Conservation (phyloP, 331 rosid genomes). For the Stylosanthes scabra region DNA sequence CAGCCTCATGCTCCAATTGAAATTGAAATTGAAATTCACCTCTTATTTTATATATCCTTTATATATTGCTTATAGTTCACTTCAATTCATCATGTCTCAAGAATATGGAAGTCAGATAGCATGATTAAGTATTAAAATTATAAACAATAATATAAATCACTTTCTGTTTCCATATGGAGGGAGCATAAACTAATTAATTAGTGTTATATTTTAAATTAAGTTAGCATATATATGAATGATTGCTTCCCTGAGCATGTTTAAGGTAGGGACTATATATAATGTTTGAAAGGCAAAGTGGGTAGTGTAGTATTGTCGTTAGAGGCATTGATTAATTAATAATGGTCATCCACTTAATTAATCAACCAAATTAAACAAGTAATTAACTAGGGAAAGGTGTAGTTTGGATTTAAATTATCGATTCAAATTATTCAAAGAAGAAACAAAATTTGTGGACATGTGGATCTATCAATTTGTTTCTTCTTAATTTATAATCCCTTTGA, state of each 20-base stretch:
- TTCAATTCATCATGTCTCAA: neutral
- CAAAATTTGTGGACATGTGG: constrained; percentile 1
- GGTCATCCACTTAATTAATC: constrained; percentile 42
- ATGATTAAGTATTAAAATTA: neutral
- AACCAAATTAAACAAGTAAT: constrained; percentile 37
- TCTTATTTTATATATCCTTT: neutral
- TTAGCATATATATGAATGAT: constrained; percentile 8
- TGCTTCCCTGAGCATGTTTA: constrained; percentile 34
- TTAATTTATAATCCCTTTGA: constrained; percentile 31
- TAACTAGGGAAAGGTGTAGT: constrained; percentile 1
- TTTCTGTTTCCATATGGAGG: constrained; percentile 31
- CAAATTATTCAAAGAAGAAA: constrained; percentile 19
- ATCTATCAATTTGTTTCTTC: constrained; percentile 6
- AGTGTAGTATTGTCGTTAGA: neutral
- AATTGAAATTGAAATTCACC: neutral
- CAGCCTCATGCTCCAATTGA: constrained; percentile 11
- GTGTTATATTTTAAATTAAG: constrained; percentile 19
- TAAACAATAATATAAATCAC: neutral
- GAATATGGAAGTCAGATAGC: constrained; percentile 25
- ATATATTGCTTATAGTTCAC: constrained; percentile 10
- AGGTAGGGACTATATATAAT: constrained; percentile 35
- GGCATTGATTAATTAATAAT: constrained; percentile 41
- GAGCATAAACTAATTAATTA: constrained; percentile 23
- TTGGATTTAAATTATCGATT: constrained; percentile 19
- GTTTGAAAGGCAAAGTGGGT: constrained; percentile 37